phyloP scores from a whole-genome alignment of 2,329 filamentous ascomycete genomes.

The Diaporthe capsici region DNA sequence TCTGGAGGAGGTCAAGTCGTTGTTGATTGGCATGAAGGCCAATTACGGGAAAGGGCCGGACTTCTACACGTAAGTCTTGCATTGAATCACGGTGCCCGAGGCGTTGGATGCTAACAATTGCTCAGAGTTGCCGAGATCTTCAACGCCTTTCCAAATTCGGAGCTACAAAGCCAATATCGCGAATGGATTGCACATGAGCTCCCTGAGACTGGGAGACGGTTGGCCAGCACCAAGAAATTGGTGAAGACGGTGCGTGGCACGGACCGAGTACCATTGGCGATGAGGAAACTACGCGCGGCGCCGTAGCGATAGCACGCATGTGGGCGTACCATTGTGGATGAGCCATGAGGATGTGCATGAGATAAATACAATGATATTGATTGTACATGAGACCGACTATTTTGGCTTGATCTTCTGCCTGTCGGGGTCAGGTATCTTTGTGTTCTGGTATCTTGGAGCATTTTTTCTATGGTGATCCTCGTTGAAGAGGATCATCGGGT shows the following conservation, averaged over 20 bases:
- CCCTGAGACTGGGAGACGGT: slow-evolving; percentile 29
- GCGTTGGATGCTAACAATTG: slow-evolving; percentile 4
- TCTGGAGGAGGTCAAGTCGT: slow-evolving; percentile 75
- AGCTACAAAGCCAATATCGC: slow-evolving; percentile 36
- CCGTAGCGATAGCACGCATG: slow-evolving; percentile 6
- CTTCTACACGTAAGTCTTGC: slow-evolving; percentile 73
- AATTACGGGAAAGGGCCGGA: slow-evolving; percentile 77
- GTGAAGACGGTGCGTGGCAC: slow-evolving; percentile 38
- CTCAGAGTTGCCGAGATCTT: slow-evolving; percentile 37
- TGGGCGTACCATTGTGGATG: not conserved
- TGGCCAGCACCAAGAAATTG: slow-evolving; percentile 21
- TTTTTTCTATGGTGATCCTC: slow-evolving; percentile 48
- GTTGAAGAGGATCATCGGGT: slow-evolving; percentile 81
- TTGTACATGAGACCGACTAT: slow-evolving; percentile 35
- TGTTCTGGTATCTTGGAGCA: slow-evolving; percentile 41
- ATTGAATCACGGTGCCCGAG: not conserved
- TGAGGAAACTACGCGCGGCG: slow-evolving; percentile 23
- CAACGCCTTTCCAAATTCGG: slow-evolving; percentile 36
- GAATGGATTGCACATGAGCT: slow-evolving; percentile 40
- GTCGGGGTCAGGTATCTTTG: slow-evolving; percentile 32
- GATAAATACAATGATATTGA: slow-evolving; percentile 31
- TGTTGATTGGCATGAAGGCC: slow-evolving; percentile 76
- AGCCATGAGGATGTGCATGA: slow-evolving; percentile 17
- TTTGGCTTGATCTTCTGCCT: slow-evolving; percentile 33
- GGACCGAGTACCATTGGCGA: slow-evolving; percentile 34